Base-by-base conservation (phyloP, 2,329 filamentous ascomycete species). In the Helotiales sp. region DNA sequence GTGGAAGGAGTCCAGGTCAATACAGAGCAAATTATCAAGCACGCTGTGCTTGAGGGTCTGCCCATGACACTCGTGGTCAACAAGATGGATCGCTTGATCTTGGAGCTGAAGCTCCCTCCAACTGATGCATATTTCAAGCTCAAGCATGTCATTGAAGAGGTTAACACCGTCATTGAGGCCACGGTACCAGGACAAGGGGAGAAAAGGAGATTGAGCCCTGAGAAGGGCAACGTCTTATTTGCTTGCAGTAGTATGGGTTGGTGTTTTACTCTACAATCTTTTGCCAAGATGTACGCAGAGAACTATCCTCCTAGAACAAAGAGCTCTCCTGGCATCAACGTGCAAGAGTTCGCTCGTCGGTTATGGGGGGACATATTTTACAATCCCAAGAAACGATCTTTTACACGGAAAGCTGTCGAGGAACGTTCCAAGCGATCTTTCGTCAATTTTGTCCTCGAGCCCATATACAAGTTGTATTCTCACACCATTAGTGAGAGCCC, bases 1-100 rank as follows among this genome's bases (percentile, higher is more conserved):
- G 91, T 99, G 1, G 95, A 99, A 74, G 95, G 95, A n/a, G 93
- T 99, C n/a, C 95, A 98, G 76, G 84, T 95, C 68, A 96, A 96
- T 73, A 96, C 95, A 0, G 93, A 99, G 75, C 90, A 97, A 72
- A 93, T 96, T 68, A 97, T 99, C 76, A 96, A 91, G 76, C 91
- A 99, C 73, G 93, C 93, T 2, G 89, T 97, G 2, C 80, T 96
- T 27, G 91, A 97, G 72, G 90, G 92, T 67, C 80, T 98, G 4
- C 93, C 95, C 1, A 76, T 99, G 66, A 95, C 91, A 0, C 78
- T 99, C 60, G 86, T 99, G 55, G 83, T 99, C 75, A 99, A 98
- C 81, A 99, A 99, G 78, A 89, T 99, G 86, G 95, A 99, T 69
- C 87, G 95, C 24, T 77, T 99, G 59, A 96, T 99, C 61, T 76